These are phyloP conservation scores for Phytophthora megakarya DNA, from an alignment of 352 stramenopile genomes.

Conservation along the genomic window DNA sequence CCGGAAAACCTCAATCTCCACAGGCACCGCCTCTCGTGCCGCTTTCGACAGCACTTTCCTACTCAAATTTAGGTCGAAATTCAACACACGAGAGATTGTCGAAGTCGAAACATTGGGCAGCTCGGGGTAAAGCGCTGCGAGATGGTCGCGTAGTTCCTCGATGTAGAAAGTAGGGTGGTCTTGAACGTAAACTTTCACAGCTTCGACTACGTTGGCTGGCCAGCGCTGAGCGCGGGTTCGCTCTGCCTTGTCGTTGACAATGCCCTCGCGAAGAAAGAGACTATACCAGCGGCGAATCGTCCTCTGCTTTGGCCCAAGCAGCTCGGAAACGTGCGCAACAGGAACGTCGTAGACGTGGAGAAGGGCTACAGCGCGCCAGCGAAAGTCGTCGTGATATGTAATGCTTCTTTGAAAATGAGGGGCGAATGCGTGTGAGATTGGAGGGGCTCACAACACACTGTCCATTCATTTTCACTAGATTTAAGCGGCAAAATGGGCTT, in stretches of 20 bases:
- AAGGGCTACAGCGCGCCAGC: not conserved
- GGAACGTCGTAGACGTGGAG: not conserved
- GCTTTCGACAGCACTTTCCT: not conserved
- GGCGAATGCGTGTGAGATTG: too few species aligned
- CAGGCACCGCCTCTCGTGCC: slow-evolving; percentile 1
- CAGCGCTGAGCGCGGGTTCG: not conserved
- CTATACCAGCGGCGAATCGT: slow-evolving; percentile 6
- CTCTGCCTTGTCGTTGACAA: not conserved
- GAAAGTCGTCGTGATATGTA: too few species aligned
- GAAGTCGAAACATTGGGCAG: not conserved
- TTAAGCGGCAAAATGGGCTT: too few species aligned
- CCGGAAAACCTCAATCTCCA: slow-evolving; percentile 2
- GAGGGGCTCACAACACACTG: too few species aligned
- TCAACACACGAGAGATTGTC: not conserved
- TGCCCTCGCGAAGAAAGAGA: not conserved
- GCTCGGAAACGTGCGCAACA: not conserved
- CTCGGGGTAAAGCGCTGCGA: not conserved
- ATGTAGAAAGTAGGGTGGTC: slow-evolving; percentile 5
- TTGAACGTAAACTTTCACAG: not conserved
- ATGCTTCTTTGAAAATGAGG: too few species aligned
- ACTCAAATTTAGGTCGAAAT: slow-evolving; percentile 7
- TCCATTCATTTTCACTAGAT: too few species aligned
- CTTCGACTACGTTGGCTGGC: not conserved
- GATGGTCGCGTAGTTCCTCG: slow-evolving; percentile 1
- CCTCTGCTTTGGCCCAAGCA: not conserved